Percentiles rank a stretch among this genome's conserved stretches.
These are phyloP conservation scores for Eimeria necatrix DNA, from an alignment of 169 alveolate genomes.

Conservation along the genomic window DNA sequence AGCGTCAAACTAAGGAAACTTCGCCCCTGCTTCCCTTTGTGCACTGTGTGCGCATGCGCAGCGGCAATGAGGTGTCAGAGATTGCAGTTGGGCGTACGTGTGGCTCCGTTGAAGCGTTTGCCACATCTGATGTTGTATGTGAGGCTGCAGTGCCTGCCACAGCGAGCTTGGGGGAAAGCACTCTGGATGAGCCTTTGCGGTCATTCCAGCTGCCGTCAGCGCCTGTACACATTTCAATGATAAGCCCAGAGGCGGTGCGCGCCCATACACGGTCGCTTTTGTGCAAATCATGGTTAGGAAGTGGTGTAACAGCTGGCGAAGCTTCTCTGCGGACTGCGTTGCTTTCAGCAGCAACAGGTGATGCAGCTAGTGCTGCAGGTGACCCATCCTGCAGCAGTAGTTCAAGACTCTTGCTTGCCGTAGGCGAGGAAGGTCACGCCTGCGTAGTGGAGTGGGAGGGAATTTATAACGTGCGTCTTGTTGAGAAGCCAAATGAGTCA, in stretches of 20 bases:
- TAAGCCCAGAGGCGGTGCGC: background rate
- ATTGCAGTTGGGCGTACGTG: constrained; percentile 57
- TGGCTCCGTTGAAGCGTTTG: constrained; percentile 57
- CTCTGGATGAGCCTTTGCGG: constrained; percentile 44
- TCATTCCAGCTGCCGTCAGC: constrained; percentile 63
- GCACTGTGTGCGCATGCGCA: constrained; percentile 34
- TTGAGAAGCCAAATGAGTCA: constrained; percentile 16
- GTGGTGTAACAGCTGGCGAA: constrained; percentile 55
- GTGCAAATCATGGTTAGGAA: constrained; percentile 58
- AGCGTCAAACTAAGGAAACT: no score
- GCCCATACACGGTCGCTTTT: constrained; percentile 32
- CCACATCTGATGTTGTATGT: constrained; percentile 26
- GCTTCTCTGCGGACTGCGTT: constrained; percentile 21
- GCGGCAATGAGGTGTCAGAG: constrained; percentile 66
- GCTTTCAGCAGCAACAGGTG: background rate
- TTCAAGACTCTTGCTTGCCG: constrained; percentile 55
- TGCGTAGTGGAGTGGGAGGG: constrained; percentile 79
- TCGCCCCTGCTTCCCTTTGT: background rate
- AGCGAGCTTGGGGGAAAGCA: background rate
- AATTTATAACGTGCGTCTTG: constrained; percentile 9
- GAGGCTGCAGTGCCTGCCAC: constrained; percentile 9
- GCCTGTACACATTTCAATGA: constrained; percentile 28
- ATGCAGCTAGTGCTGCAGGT: background rate
- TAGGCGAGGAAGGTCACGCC: constrained; percentile 75
- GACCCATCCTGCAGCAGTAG: constrained; percentile 35